These are phyloP conservation scores for Xylariaceae sp. DNA, from an alignment of 2,329 filamentous ascomycete genomes.

Conservation along the genomic window DNA sequence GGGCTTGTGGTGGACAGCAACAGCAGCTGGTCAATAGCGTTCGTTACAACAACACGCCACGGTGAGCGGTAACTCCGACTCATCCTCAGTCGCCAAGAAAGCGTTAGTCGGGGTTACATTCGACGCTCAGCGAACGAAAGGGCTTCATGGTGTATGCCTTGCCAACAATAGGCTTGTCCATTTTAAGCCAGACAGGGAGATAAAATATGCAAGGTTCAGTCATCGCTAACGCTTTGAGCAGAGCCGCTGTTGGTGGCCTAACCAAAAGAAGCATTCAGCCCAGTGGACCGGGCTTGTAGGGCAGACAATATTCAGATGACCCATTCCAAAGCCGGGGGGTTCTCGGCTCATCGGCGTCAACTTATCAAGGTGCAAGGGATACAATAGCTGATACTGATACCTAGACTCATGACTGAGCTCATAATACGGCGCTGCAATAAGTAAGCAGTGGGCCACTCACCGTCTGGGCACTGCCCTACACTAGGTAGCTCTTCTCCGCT, in stretches of 20 bases:
- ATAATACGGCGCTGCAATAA: no score
- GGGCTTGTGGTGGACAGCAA: not conserved
- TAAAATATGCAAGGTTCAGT: not conserved
- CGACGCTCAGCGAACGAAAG: conserved; percentile 25
- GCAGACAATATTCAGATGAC: conserved; percentile 2
- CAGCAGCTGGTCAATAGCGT: not conserved
- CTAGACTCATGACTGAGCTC: not conserved
- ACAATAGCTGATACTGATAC: conserved; percentile 13
- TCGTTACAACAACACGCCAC: not conserved
- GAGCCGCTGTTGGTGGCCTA: conserved; percentile 21
- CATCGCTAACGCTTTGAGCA: conserved; percentile 2
- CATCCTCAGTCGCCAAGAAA: not conserved
- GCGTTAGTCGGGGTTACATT: conserved; percentile 13
- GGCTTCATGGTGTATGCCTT: conserved; percentile 10
- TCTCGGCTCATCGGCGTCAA: conserved; percentile 8
- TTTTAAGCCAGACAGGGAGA: conserved; percentile 1
- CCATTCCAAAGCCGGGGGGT: conserved; percentile 6
- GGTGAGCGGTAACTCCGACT: conserved; percentile 11
- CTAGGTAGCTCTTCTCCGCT: conserved; percentile 4
- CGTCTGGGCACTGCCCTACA: conserved; percentile 15
- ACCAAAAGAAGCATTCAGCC: conserved; percentile 20
- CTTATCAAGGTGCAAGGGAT: conserved; percentile 5
- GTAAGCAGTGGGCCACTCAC: conserved; percentile 20
- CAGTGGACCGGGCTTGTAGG: conserved; percentile 2
- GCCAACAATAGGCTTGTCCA: not conserved